A percentile compares a stretch with the other conserved stretches of the same genome.
These are phyloP conservation scores for Phycomyces nitens DNA, from an alignment of 192 early-diverging fungal genomes.

Conservation along the genomic window DNA sequence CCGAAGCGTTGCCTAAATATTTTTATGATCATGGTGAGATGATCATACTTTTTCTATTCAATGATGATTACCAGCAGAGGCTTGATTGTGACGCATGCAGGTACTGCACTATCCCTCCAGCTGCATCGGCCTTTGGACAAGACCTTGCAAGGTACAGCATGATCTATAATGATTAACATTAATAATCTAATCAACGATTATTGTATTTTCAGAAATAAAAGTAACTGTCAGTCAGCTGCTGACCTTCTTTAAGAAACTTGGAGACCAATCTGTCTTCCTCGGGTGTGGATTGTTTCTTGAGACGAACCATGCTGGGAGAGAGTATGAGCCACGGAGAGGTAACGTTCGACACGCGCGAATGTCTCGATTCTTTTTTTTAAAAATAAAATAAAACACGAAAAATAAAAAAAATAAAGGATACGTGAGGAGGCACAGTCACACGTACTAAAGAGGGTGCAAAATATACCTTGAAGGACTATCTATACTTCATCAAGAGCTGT, in stretches of 20 bases:
- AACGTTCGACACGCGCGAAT: neutral
- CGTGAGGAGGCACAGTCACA: neutral
- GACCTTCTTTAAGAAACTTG: conserved; percentile 35
- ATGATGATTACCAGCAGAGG: conserved; percentile 28
- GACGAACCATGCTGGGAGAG: conserved; percentile 10
- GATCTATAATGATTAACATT: neutral
- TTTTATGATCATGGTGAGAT: neutral
- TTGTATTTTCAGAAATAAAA: neutral
- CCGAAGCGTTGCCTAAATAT: conserved; percentile 18
- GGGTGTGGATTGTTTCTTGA: conserved; percentile 8
- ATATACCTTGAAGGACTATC: too few species aligned
- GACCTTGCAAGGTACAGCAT: conserved; percentile 3
- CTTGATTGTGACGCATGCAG: conserved; percentile 8
- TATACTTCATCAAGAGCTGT: too few species aligned
- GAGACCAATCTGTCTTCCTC: conserved; percentile 27
- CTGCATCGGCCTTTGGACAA: conserved; percentile 17
- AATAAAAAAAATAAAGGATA: neutral
- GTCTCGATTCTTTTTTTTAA: neutral
- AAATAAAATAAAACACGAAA: conserved; percentile 2
- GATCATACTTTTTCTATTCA: neutral
- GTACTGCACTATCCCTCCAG: conserved; percentile 25
- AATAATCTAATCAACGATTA: neutral
- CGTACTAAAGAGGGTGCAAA: neutral
- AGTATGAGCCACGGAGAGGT: neutral
- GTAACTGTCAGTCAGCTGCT: neutral